Base-by-base conservation (phyloP, 768 basidiomycete species). In the Clavaria fumosa region DNA sequence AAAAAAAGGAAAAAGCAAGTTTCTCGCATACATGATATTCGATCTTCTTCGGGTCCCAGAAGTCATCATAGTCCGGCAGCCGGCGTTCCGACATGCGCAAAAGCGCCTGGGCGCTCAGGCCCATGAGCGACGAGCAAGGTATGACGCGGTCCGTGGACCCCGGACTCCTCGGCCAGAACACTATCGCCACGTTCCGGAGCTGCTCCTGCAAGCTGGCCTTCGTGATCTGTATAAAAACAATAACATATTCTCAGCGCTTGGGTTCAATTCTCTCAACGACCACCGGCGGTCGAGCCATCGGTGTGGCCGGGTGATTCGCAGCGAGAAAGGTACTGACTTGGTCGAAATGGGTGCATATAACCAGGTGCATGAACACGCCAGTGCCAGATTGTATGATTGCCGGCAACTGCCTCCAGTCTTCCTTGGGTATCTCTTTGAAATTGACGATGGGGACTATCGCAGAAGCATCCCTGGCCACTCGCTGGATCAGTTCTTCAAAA, bases 301-400 rank as follows among this genome's bases (percentile, higher is more conserved):
- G n/a, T n/a, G n/a, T n/a, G n/a, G n/a, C n/a, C n/a, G n/a, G n/a
- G n/a, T n/a, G n/a, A n/a, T n/a, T n/a, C n/a, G n/a, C n/a, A n/a
- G n/a, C n/a, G n/a, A n/a, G n/a, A n/a, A n/a, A n/a, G n/a, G n/a
- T n/a, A n/a, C n/a, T 28, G 11, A 37, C 36, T 26, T 24, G 24
- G 17, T 37, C 36, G n/a, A 37, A 37, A 27, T 37, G 36, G 6
- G 36, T 37, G 36, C 36, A 37, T 7, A 37, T 18, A 6, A 37
- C 36, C 5, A 37, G 6, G 19, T 19, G 12, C 7, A 23, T 17
- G 11, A 22, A 26, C 6, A 11, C 18, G 5, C 18, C 11, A 11
- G 11, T 14, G 23, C n/a, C 36, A 27, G 36, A 37, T 26, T 22
- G 28, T 6, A 37, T 24, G 18, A 37, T 37, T 9, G 10, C 11